Conservation (phyloP, 2,329 filamentous ascomycete genomes). For the Fusarium sp. region DNA sequence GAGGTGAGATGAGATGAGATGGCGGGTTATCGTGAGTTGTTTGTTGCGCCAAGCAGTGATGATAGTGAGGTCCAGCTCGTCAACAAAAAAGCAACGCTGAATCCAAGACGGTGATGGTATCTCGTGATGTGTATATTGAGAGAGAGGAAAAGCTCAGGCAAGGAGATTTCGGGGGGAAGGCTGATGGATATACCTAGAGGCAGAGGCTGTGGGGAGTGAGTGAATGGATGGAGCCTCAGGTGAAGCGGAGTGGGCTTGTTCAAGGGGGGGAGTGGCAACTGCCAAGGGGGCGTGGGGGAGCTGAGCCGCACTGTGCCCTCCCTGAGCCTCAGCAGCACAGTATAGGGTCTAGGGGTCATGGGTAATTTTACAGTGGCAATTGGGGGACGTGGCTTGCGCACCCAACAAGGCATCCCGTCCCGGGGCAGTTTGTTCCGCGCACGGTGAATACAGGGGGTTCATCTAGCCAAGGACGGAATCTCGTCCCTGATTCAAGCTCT, state of each 20-base stretch:
- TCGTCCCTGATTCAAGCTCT: constrained; percentile 18
- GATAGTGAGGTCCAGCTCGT: constrained; percentile 37
- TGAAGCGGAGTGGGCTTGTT: constrained; percentile 21
- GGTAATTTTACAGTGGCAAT: constrained; percentile 35
- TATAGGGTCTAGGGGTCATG: constrained; percentile 16
- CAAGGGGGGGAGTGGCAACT: constrained; percentile 12
- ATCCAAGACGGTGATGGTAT: constrained; percentile 5
- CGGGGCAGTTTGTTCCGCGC: constrained; percentile 7
- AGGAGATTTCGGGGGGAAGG: constrained; percentile 32
- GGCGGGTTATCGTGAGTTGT: constrained; percentile 8
- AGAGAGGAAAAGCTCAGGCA: constrained; percentile 20
- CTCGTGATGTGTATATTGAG: constrained; percentile 12
- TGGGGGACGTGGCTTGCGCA: background rate
- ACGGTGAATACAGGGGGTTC: constrained; percentile 16
- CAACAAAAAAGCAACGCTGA: constrained; percentile 15
- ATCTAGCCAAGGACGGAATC: constrained; percentile 16
- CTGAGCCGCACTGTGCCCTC: constrained; percentile 28
- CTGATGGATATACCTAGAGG: constrained; percentile 37
- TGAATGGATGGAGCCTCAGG: constrained; percentile 35
- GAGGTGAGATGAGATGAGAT: constrained; percentile 10
- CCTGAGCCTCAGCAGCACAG: constrained; percentile 14
- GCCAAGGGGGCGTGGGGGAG: constrained; percentile 4
- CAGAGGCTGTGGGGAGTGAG: constrained; percentile 26
- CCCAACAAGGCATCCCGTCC: constrained; percentile 30
- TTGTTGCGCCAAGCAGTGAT: constrained; percentile 39